Conservation (phyloP, 2,329 filamentous ascomycete species). For the Fragosphaeria purpurea region DNA sequence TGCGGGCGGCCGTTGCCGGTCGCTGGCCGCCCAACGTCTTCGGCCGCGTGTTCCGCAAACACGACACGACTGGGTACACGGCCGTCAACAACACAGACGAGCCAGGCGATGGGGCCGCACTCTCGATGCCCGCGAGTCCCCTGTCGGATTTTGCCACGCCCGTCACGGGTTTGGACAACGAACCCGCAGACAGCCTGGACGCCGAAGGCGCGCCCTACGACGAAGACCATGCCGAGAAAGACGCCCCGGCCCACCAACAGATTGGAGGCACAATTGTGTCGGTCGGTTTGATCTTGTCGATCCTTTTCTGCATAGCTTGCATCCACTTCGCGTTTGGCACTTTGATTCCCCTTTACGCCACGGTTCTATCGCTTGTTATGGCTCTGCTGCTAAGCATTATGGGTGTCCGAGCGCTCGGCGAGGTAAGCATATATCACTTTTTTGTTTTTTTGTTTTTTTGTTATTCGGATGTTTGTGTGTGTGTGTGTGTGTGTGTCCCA, state of each 20-base stretch:
- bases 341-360: constrained; percentile 69
- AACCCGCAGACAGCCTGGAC: constrained; percentile 9
- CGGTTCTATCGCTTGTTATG: constrained; percentile 69
- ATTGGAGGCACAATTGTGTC: constrained; percentile 62
- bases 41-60: not conserved
- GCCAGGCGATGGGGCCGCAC: not conserved
- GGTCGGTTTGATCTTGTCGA: constrained; percentile 65
- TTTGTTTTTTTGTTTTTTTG: not conserved
- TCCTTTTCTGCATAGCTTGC: constrained; percentile 68
- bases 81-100: constrained; percentile 10
- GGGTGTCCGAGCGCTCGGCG: constrained; percentile 57
- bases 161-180: constrained; percentile 3
- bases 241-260: constrained; percentile 76
- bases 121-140: constrained; percentile 9
- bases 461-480: too few species aligned
- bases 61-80: constrained; percentile 13
- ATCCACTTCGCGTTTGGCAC: constrained; percentile 73
- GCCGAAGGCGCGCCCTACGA: not conserved
- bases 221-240: constrained; percentile 40
- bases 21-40: not conserved
- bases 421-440: constrained; percentile 27
- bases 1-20: not conserved
- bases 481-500: too few species aligned
- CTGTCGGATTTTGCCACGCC: constrained; percentile 8
- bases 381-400: constrained; percentile 70